Evolutionary conservation across 805 yeast species (phyloP).

Genomic region (Gaillardinia entomophila): DNA sequence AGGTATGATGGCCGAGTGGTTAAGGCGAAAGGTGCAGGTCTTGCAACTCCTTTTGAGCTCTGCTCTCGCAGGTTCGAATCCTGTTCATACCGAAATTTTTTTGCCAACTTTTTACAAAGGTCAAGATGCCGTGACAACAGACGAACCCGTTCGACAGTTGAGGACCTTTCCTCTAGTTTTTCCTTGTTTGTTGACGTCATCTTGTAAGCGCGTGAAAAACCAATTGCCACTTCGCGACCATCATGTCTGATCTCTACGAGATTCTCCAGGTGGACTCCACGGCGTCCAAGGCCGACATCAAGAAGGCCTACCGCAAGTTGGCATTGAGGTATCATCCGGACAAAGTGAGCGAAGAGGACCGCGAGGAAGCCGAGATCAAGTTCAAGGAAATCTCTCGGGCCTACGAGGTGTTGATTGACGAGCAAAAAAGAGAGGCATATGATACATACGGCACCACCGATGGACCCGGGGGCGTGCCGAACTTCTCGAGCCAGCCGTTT

Average conservation of each 20-base stretch:
- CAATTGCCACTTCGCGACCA: no score
- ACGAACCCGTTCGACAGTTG: no score
- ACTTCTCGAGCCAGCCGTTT: conserved; percentile 28
- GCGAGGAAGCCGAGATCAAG: conserved; percentile 66
- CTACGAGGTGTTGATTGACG: conserved; percentile 77
- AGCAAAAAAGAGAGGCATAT: conserved; percentile 50
- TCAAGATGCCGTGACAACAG: no score
- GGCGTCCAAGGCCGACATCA: conserved; percentile 70
- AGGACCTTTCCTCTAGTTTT: no score
- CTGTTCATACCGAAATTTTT: conserved; percentile 62
- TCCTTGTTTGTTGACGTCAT: no score
- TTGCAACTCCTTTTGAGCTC: conserved; percentile 51
- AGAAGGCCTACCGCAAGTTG: conserved; percentile 75
- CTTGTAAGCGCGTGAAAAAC: no score
- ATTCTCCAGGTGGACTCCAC: conserved; percentile 61
- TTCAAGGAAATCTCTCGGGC: conserved; percentile 86
- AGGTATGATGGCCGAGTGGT: conserved; percentile 68
- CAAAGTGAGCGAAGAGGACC: conserved; percentile 61
- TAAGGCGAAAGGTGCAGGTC: conserved; percentile 72
- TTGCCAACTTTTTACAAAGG: conserved; percentile 8
- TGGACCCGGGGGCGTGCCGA: conserved; percentile 15
- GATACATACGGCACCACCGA: conserved; percentile 49
- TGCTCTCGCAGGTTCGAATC: conserved; percentile 80
- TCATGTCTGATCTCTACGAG: conserved; percentile 43
- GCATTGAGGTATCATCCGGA: conserved; percentile 89